Evolutionary conservation across 805 yeast species (phyloP), one percentile per base, ranked within the genome.

Genomic region (Candida tibetensis): DNA sequence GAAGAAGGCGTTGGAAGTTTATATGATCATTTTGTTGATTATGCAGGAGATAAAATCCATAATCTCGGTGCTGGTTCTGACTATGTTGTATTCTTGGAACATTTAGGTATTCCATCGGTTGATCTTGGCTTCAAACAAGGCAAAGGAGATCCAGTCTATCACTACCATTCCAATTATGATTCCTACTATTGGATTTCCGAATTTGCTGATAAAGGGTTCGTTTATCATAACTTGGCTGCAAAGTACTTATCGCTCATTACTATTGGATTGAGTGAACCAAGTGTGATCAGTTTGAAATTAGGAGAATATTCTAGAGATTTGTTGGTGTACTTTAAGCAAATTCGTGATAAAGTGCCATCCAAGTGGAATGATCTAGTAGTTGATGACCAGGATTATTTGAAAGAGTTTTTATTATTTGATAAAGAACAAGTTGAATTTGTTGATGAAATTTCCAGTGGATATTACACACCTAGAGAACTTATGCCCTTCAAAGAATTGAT

Each of bases 21-120:
- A 19, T 66, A 56, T 46, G 77, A 80, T 23, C 75, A 76, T 48
- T 79, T 79, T 66, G 45, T 50, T 1, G 17, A 53, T 39, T 48
- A 55, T 6, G 50, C 52, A 12, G 55, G 65, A 28, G 65, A 60
- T 34, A 50, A 63, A 3, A 63, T 79, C 33, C 55, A 50, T 2
- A 51, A 63, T 15, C 62, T 78, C 10, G 76, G 78, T 2, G 69
- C 77, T 7, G 74, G 76, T 5, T 67, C 81, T 1, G 83, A 78
- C 51, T 74, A 67, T 49, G 68, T 77, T 2, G 78, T 77, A 7
- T 81, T 81, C 47, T 85, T 82, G 55, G 75, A 76, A 49, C 80
- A 77, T 52, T 55, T 82, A 46, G 90, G 88, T 4, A 74, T 83
- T 28, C 85, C 90, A 2, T 71, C 84, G 0, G 69, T 78, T 8